Conservation (phyloP, 2,329 filamentous ascomycete species). For the Xylariales sp. region DNA sequence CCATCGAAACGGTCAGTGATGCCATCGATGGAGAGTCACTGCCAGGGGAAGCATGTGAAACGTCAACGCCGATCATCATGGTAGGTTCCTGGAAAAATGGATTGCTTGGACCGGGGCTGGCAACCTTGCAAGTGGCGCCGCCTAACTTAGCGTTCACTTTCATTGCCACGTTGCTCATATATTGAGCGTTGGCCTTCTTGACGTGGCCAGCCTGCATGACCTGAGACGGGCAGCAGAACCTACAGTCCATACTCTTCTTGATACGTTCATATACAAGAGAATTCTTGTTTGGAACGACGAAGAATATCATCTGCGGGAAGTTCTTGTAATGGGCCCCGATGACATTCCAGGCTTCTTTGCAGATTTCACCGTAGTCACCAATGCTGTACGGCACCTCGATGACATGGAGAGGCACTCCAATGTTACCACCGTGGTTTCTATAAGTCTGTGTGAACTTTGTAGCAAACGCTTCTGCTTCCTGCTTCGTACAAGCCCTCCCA, state of each 20-base stretch:
- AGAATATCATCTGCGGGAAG: conserved; percentile 81
- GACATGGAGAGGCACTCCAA: conserved; percentile 52
- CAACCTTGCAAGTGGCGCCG: conserved; percentile 73
- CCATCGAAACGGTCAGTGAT: conserved; percentile 85
- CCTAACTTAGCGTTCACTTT: conserved; percentile 98
- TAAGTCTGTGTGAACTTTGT: conserved; percentile 59
- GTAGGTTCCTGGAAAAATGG: conserved; percentile 67
- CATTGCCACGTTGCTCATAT: conserved; percentile 94
- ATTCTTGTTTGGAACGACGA: conserved; percentile 79
- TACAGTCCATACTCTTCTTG: conserved; percentile 90
- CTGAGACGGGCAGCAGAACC: conserved; percentile 85
- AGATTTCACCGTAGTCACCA: conserved; percentile 63
- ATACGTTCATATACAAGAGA: conserved; percentile 80
- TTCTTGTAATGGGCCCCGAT: conserved; percentile 64
- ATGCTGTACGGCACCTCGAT: conserved; percentile 50
- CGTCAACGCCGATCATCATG: conserved; percentile 90
- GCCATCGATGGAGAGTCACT: conserved; percentile 78
- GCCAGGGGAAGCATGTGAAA: conserved; percentile 84
- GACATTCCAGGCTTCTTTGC: conserved; percentile 65
- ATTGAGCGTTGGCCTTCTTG: conserved; percentile 77
- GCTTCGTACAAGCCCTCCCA: conserved; percentile 62
- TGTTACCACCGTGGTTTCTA: conserved; percentile 61
- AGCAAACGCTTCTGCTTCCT: conserved; percentile 69
- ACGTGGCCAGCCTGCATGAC: conserved; percentile 80
- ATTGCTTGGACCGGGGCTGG: conserved; percentile 50